Percentiles rank a stretch among this genome's conserved stretches.
These are phyloP conservation scores for Tolypocladium tropicale DNA, from an alignment of 2,329 filamentous ascomycete genomes.

Conservation along the genomic window DNA sequence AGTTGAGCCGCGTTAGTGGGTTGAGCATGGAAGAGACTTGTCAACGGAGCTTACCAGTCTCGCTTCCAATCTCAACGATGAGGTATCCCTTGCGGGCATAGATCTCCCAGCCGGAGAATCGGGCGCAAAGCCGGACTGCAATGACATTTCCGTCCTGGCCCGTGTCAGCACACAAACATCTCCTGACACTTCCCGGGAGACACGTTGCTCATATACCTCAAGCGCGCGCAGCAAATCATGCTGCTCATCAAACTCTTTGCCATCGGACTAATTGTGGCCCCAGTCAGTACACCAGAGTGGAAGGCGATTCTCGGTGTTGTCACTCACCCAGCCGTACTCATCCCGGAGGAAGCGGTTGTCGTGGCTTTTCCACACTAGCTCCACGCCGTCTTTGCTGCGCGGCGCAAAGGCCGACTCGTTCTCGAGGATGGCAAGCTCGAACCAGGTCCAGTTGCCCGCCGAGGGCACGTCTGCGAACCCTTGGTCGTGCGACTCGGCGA, in stretches of 20 bases:
- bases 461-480: background rate
- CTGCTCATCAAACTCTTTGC: background rate
- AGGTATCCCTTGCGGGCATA: conserved; percentile 2
- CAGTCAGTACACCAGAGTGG: background rate
- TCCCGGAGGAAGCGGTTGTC: background rate
- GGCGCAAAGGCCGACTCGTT: background rate
- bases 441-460: conserved; percentile 7
- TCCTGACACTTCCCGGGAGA: too few relatives aligned
- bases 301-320: background rate
- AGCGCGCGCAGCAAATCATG: conserved; percentile 1
- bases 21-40: background rate
- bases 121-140: conserved; percentile 5
- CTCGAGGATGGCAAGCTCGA: conserved; percentile 4
- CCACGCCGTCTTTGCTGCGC: conserved; percentile 1
- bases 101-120: conserved; percentile 2
- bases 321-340: conserved; percentile 3
- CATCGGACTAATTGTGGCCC: background rate
- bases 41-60: background rate
- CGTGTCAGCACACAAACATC: background rate
- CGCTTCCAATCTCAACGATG: conserved; percentile 2
- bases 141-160: conserved; percentile 4
- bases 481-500: conserved; percentile 7
- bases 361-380: conserved; percentile 2
- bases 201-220: background rate
- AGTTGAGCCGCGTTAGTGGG: background rate